Evolutionary conservation across 2,329 filamentous ascomycete genomes (phyloP).

Genomic region (Niveomyces coronatus): DNA sequence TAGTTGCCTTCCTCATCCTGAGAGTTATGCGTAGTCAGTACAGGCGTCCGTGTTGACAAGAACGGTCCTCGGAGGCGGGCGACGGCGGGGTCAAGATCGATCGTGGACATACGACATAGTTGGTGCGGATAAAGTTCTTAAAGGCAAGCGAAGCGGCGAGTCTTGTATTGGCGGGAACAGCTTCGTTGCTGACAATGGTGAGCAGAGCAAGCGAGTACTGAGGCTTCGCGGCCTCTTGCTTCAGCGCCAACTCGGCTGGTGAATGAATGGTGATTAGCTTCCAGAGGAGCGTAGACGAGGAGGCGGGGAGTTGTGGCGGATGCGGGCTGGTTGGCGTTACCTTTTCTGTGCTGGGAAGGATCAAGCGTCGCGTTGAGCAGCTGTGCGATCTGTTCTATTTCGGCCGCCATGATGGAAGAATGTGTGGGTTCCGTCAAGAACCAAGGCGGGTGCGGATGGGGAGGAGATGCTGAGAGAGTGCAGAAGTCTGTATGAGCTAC

Average conservation of each 20-base stretch:
- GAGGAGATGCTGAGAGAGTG: constrained; percentile 10
- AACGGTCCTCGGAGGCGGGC: background rate
- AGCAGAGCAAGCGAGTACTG: constrained; percentile 83
- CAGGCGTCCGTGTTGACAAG: constrained; percentile 9
- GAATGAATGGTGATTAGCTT: constrained; percentile 27
- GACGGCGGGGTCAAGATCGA: background rate
- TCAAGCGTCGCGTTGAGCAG: constrained; percentile 87
- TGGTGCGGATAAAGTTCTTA: constrained; percentile 94
- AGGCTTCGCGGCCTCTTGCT: constrained; percentile 68
- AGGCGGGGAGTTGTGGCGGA: constrained; percentile 20
- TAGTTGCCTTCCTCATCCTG: constrained; percentile 89
- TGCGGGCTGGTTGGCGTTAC: constrained; percentile 37
- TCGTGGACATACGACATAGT: constrained; percentile 61
- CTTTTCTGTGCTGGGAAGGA: constrained; percentile 79
- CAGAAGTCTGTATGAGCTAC: background rate
- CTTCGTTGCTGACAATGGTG: constrained; percentile 73
- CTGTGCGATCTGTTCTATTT: constrained; percentile 57
- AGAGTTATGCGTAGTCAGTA: constrained; percentile 12
- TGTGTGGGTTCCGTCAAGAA: constrained; percentile 5
- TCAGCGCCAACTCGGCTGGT: constrained; percentile 71
- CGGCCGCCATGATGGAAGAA: constrained; percentile 41
- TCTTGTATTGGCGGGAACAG: constrained; percentile 65
- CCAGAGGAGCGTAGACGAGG: constrained; percentile 14
- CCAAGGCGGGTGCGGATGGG: constrained; percentile 11
- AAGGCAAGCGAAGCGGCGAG: constrained; percentile 87